Base-by-base conservation (phyloP, 2,329 filamentous ascomycete genomes). In the Lizonia empirigonia region DNA sequence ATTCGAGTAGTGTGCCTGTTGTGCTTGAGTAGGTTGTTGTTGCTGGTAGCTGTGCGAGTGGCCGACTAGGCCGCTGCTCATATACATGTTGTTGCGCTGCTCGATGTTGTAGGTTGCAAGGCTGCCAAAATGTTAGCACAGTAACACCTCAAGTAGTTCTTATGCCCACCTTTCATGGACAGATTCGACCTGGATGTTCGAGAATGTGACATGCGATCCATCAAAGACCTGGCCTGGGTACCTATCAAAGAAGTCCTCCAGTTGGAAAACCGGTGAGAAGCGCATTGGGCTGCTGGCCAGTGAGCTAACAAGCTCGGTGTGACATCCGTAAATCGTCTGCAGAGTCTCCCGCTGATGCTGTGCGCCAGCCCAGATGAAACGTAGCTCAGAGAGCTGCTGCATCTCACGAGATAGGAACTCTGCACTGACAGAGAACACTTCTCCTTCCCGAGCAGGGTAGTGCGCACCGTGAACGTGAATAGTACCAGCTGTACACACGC, bases 381-480 rank as follows among this genome's bases (percentile, higher is more conserved):
- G 82, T 33, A 94, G 76, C 72, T 92, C 89, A 48, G 82, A 83
- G 20, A 95, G 77, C 64, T 91, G 88, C 58, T 91, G 86, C 85
- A 93, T 90, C 67, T 91, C 90, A 16, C 87, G 81, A 0, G 87
- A 85, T 7, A 95, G 72, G 49, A 91, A 91, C 24, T 92, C 87
- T 5, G 86, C 46, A 74, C 81, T 84, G 71, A 76, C 82, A 63
- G 78, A 90, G 80, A 76, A 92, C 63, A 77, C 82, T 44, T 83
- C 81, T 3, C 85, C 79, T 76, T 85, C 74, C 74, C 83, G 59
- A 69, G 83, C 77, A 44, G 83, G 84, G 70, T 96, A 96, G 65
- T 94, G 87, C 6, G 88, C 85, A 10, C 91, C 91, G 65, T 96
- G 91, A 8, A 95, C 86, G 66, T 96, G 91, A 1, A 96, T 90